These are phyloP conservation scores for Suillus ampliporus DNA, from an alignment of 768 basidiomycete genomes.

Conservation along the genomic window DNA sequence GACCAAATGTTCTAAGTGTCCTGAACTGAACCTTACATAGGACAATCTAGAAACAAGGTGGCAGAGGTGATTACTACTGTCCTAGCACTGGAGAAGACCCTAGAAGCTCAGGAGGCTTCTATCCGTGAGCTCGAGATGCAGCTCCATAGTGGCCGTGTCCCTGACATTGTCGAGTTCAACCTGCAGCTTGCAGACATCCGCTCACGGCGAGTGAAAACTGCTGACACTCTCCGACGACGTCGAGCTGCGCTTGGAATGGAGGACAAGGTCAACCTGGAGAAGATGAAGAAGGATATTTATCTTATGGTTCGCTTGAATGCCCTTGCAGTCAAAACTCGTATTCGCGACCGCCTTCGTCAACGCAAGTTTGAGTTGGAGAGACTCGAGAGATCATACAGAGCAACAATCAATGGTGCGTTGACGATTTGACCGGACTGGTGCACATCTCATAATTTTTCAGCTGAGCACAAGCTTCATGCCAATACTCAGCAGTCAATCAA, in stretches of 20 bases:
- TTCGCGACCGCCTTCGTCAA: conserved; percentile 24
- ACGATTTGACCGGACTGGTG: not conserved
- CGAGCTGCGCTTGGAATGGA: conserved; percentile 8
- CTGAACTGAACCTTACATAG: not conserved
- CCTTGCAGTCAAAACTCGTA: conserved; percentile 27
- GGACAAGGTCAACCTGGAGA: conserved; percentile 3
- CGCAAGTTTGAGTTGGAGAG: conserved; percentile 37
- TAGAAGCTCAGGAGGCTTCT: not conserved
- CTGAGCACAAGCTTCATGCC: conserved; percentile 32
- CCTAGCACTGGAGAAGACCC: conserved; percentile 2
- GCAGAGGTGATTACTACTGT: not conserved
- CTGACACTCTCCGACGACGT: conserved; percentile 12
- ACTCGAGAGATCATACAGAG: conserved; percentile 18
- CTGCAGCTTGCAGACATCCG: conserved; percentile 2
- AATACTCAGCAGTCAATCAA: conserved; percentile 35
- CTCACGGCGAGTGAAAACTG: conserved; percentile 4
- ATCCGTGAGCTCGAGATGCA: not conserved
- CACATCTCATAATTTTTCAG: conserved; percentile 4
- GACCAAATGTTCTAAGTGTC: not conserved
- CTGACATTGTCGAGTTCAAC: not conserved
- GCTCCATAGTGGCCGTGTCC: not conserved
- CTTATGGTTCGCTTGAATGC: conserved; percentile 28
- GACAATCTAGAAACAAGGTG: conserved; percentile 7
- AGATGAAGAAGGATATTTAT: conserved; percentile 13
- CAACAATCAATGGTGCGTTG: conserved; percentile 6